Conservation (phyloP, 2,329 filamentous ascomycete species). For the Penicillium sp. region DNA sequence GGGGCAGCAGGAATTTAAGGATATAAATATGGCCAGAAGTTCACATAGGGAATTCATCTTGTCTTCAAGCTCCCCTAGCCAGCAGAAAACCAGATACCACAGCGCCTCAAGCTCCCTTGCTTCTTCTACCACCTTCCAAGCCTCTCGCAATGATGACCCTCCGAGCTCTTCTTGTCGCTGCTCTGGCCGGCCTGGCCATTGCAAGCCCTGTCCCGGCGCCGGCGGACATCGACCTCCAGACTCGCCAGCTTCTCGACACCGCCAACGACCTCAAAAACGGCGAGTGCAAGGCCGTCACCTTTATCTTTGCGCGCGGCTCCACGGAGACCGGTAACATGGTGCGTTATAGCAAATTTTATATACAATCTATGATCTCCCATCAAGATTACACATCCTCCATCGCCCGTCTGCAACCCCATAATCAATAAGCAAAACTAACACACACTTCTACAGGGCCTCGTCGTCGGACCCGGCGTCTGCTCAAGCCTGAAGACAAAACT, state of each 20-base stretch:
- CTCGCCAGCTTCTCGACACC: conserved; percentile 24
- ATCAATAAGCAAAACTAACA: not conserved
- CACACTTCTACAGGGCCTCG: conserved; percentile 27
- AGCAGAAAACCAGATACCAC: not conserved
- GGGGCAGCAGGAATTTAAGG: not conserved
- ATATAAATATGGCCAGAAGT: not conserved
- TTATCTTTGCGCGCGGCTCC: conserved; percentile 48
- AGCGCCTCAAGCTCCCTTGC: too few relatives aligned
- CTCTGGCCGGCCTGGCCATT: conserved; percentile 20
- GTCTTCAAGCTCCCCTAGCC: not conserved
- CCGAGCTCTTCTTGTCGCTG: conserved; percentile 16
- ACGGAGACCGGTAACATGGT: conserved; percentile 48
- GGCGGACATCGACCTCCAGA: not conserved
- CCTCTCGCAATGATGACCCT: not conserved
- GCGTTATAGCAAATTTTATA: not conserved
- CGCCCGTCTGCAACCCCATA: not conserved
- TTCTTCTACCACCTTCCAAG: not conserved
- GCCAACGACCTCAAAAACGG: conserved; percentile 44
- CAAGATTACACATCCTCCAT: too few relatives aligned
- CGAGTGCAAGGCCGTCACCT: conserved; percentile 42
- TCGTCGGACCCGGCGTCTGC: conserved; percentile 37
- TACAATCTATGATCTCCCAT: not conserved
- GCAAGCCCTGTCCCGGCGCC: conserved; percentile 18
- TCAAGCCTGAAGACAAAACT: conserved; percentile 28
- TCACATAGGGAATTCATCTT: not conserved